Conservation (phyloP, 2,329 filamentous ascomycete genomes). For the Lasiodiplodia sp. region DNA sequence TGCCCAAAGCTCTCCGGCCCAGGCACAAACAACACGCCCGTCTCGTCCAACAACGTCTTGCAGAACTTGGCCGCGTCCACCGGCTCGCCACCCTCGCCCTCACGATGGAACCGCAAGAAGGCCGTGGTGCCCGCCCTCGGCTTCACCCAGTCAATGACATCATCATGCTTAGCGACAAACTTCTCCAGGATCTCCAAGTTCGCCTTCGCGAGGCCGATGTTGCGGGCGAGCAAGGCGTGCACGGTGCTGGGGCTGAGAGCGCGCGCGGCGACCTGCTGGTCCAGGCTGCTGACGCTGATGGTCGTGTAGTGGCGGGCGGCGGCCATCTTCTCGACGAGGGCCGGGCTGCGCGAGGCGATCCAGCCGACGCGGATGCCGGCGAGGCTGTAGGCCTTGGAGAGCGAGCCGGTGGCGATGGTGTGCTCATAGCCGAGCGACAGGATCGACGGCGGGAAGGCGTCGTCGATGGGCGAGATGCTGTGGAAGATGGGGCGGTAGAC, state of each 20-base stretch:
- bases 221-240: slow-evolving; percentile 67
- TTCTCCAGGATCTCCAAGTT: slow-evolving; percentile 72
- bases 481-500: slow-evolving; percentile 88
- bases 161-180: slow-evolving; percentile 71
- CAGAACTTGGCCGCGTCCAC: slow-evolving; percentile 79
- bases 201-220: slow-evolving; percentile 70
- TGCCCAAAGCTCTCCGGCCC: slow-evolving; percentile 79
- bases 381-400: slow-evolving; percentile 85
- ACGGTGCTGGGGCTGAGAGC: slow-evolving; percentile 72
- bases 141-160: slow-evolving; percentile 72
- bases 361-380: slow-evolving; percentile 85
- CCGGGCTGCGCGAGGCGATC: slow-evolving; percentile 72
- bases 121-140: slow-evolving; percentile 82
- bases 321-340: slow-evolving; percentile 69
- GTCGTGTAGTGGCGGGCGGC: slow-evolving; percentile 81
- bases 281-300: slow-evolving; percentile 83
- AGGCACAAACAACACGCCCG: slow-evolving; percentile 77
- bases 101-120: slow-evolving; percentile 72
- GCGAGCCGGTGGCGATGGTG: slow-evolving; percentile 76
- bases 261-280: slow-evolving; percentile 79
- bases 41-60: slow-evolving; percentile 69
- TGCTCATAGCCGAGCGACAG: slow-evolving; percentile 76
- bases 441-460: slow-evolving; percentile 69
- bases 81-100: slow-evolving; percentile 64
- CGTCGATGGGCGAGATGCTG: slow-evolving; percentile 61